Percentiles rank a stretch among this genome's conserved stretches.
phyloP scores from a whole-genome alignment of 2,329 filamentous ascomycete genomes.

The Plenodomus tracheiphilus region DNA sequence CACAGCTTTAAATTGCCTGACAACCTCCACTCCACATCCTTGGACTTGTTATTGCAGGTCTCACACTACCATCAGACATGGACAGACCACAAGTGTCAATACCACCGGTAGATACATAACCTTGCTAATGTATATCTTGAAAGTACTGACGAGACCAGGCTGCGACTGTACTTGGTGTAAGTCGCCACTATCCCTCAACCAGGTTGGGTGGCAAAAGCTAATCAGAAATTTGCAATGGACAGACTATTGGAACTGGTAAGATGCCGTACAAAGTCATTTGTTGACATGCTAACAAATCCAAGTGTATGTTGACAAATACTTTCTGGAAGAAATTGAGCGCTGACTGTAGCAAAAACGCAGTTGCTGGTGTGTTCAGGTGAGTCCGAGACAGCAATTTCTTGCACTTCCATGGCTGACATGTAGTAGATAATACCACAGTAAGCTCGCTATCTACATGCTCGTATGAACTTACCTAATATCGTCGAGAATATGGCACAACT shows the following conservation, averaged over 20 bases:
- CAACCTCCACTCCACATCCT: neutral
- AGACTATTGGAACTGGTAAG: constrained; percentile 47
- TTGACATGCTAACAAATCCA: constrained; percentile 13
- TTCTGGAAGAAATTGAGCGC: neutral
- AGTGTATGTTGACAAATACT: constrained; percentile 26
- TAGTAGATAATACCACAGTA: constrained; percentile 42
- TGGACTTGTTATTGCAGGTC: neutral
- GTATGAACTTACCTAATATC: constrained; percentile 11
- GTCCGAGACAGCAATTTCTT: neutral
- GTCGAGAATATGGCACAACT: constrained; percentile 63
- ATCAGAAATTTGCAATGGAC: neutral
- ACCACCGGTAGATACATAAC: constrained; percentile 30
- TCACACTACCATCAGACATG: constrained; percentile 12
- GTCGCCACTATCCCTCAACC: constrained; percentile 10
- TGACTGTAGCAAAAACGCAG: constrained; percentile 17
- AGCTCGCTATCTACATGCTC: constrained; percentile 16
- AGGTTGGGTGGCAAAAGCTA: neutral
- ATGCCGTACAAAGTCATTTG: neutral
- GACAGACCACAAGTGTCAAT: constrained; percentile 40
- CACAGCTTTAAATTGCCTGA: neutral
- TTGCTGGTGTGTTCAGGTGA: constrained; percentile 49
- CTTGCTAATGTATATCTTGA: neutral
- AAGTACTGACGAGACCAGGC: constrained; percentile 37
- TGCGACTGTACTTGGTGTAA: constrained; percentile 45
- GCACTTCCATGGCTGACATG: constrained; percentile 13